Evolutionary conservation across 768 basidiomycete genomes (phyloP), one percentile per base, ranked within the genome.

Genomic region (Naganishia vishniacii): DNA sequence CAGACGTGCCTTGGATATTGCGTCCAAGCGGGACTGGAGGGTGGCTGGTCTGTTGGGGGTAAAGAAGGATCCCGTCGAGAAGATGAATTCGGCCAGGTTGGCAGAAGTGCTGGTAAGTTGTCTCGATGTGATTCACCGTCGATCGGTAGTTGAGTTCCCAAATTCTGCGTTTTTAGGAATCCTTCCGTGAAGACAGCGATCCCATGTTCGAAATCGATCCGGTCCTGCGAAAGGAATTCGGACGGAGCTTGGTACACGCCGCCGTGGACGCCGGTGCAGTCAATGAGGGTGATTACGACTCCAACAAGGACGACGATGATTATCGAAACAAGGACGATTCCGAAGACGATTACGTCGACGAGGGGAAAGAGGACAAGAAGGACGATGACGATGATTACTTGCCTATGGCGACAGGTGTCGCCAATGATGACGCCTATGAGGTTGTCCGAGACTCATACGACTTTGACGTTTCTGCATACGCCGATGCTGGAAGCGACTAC

Each of bases 101-200:
- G 31, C 53, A 13, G 20, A 56, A 20, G 31, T 56, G 12, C 15
- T 56, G 53, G 53, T 56, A 29, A 56, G 53, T 56, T 18, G 42
- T 20, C 5, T 44, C 6, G 12, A n/a, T n/a, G n/a, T n/a, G n/a
- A n/a, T n/a, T n/a, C n/a, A n/a, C n/a, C n/a, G n/a, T n/a, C n/a
- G n/a, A n/a, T n/a, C n/a, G n/a, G n/a, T n/a, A n/a, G n/a, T n/a
- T n/a, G n/a, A n/a, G n/a, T n/a, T n/a, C n/a, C n/a, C n/a, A n/a
- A n/a, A n/a, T n/a, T n/a, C n/a, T n/a, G n/a, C n/a, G n/a, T n/a
- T n/a, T n/a, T 40, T 29, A 56, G 53, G 37, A 34, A n/a, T 56
- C 53, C 11, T 56, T 56, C 20, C 53, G 53, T 20, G 53, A 41
- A 13, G 53, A 41, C 16, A 31, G 26, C 25, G 53, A 41, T 0